phyloP scores from a whole-genome alignment of 2,329 filamentous ascomycete genomes.

The Ilyonectria robusta region DNA sequence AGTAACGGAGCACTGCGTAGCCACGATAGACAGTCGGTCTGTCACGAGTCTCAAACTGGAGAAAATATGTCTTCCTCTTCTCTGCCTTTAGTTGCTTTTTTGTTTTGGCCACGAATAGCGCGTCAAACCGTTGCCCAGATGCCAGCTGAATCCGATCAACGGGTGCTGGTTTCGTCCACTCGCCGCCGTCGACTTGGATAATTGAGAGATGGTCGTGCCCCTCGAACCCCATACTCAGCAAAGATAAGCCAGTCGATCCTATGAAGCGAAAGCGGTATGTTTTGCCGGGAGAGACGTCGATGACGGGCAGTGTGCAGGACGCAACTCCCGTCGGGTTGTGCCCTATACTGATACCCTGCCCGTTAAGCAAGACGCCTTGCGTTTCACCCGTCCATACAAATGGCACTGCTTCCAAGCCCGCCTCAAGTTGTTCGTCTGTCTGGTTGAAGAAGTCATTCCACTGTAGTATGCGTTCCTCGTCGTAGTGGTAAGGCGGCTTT shows the following conservation, averaged over 20 bases:
- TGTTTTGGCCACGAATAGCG: constrained; percentile 22
- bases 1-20: constrained; percentile 51
- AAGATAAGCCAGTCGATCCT: background rate
- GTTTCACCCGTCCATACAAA: constrained; percentile 74
- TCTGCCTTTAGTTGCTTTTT: background rate
- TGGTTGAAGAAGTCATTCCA: constrained; percentile 71
- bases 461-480: constrained; percentile 68
- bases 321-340: too few relatives aligned
- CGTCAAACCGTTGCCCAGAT: constrained; percentile 33
- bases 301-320: constrained; percentile 30
- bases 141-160: constrained; percentile 30
- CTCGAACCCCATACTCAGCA: background rate
- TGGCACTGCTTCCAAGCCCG: constrained; percentile 62
- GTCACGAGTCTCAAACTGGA: background rate
- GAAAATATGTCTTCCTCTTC: background rate
- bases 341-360: constrained; percentile 18
- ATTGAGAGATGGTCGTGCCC: background rate
- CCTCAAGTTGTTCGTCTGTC: constrained; percentile 65
- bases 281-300: constrained; percentile 32
- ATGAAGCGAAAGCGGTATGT: constrained; percentile 1
- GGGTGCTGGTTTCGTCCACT: constrained; percentile 27
- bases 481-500: constrained; percentile 71
- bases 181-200: constrained; percentile 29
- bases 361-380: constrained; percentile 48
- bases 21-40: background rate